phyloP scores from a whole-genome alignment of 495 filamentous ascomycete species.

The Xylaria castorea region DNA sequence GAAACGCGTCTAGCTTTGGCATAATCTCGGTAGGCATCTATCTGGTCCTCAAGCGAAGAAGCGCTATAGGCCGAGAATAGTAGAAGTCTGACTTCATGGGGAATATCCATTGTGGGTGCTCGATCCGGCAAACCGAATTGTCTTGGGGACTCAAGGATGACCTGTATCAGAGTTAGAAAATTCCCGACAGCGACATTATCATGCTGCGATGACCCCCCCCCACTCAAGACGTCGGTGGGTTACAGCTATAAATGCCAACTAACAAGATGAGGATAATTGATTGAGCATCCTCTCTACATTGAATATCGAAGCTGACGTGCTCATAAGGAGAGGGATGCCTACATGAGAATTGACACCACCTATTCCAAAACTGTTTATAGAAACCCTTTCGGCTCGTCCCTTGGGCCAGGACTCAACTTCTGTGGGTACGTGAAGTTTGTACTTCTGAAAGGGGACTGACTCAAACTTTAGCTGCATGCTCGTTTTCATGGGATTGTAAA shows the following conservation, averaged over 20 bases:
- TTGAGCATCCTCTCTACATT: not conserved
- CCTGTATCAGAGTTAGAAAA: not conserved
- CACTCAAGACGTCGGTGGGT: not conserved
- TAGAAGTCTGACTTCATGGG: not conserved
- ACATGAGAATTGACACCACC: slow-evolving; percentile 57
- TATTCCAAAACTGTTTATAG: slow-evolving; percentile 61
- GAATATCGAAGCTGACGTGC: not conserved
- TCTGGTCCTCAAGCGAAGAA: slow-evolving; percentile 25
- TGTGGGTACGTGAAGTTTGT: slow-evolving; percentile 36
- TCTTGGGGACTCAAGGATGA: slow-evolving; percentile 24
- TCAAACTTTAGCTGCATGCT: not conserved
- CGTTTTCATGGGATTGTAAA: not conserved
- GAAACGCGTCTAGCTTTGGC: slow-evolving; percentile 19
- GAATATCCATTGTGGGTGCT: not conserved
- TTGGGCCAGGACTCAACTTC: slow-evolving; percentile 36
- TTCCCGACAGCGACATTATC: not conserved
- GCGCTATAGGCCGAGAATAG: slow-evolving; percentile 33
- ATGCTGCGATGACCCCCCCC: not conserved
- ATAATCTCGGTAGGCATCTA: slow-evolving; percentile 26
- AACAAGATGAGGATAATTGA: not conserved
- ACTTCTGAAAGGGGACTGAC: slow-evolving; percentile 34
- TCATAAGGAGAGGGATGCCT: not conserved
- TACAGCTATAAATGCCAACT: not conserved
- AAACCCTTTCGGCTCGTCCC: slow-evolving; percentile 39
- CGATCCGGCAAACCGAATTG: slow-evolving; percentile 7